Percentiles rank a stretch among this genome's conserved stretches.
Evolutionary conservation across 176 grass and related monocot species (phyloP).

Genomic region (Elymus sibiricus): DNA sequence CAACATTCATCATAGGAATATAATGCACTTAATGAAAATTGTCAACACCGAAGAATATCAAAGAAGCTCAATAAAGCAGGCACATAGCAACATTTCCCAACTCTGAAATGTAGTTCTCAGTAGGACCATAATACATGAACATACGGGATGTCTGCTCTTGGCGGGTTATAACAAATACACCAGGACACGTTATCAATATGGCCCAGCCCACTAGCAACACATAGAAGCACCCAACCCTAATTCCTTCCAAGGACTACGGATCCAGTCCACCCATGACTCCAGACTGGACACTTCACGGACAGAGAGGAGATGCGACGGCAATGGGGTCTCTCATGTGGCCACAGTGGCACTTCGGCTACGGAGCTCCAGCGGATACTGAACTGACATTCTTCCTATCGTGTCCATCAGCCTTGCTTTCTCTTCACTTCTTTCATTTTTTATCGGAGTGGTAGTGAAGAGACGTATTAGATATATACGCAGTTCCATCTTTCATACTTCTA

Average conservation of each 20-base stretch:
- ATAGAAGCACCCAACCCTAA: neutral
- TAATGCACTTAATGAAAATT: neutral
- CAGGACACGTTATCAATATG: neutral
- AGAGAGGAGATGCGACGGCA: neutral
- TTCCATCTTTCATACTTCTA: neutral
- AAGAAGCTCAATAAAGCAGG: slow-evolving; percentile 3
- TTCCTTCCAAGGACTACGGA: neutral
- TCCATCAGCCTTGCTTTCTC: neutral
- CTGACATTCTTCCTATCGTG: neutral
- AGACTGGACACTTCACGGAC: neutral
- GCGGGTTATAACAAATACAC: neutral
- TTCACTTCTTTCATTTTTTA: neutral
- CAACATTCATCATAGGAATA: neutral
- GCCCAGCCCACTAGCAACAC: neutral
- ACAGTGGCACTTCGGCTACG: neutral
- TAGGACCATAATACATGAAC: slow-evolving; percentile 5
- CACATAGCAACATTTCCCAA: neutral
- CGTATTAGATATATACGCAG: neutral
- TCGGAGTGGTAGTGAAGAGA: neutral
- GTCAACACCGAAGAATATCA: neutral
- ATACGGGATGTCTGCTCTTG: neutral
- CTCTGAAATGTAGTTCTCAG: neutral
- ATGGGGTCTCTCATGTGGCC: neutral
- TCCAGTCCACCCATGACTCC: neutral
- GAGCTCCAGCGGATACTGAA: neutral